Conservation (phyloP, 164 flowering plant species). For the Cinnamomum micranthum region DNA sequence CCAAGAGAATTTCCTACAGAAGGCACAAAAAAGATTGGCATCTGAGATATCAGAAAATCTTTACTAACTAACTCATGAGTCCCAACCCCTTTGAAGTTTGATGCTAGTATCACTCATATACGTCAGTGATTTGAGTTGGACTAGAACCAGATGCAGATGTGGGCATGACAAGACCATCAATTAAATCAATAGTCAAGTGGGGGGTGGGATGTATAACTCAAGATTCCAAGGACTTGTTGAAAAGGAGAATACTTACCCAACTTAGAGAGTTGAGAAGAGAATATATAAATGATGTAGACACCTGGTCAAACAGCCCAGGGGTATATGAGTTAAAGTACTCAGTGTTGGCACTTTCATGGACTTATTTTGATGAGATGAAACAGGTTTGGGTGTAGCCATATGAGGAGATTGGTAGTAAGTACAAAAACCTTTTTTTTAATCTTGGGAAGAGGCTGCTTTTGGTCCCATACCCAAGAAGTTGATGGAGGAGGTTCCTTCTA, state of each 20-base stretch:
- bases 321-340: constrained; percentile 1
- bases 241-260: constrained; percentile 1
- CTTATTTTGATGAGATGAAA: not conserved
- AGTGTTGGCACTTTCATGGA: constrained; percentile 9
- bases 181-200: not conserved
- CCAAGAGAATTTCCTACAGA: not conserved
- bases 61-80: too few relatives aligned
- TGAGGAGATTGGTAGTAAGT: not conserved
- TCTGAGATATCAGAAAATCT: not conserved
- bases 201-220: not conserved
- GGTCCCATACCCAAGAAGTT: not conserved
- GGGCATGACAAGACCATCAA: not conserved
- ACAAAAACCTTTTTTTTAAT: not conserved
- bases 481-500: not conserved
- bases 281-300: constrained; percentile 10
- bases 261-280: not conserved
- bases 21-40: not conserved
- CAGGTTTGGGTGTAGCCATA: not conserved
- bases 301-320: not conserved
- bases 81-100: too few relatives aligned
- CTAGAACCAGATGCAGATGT: constrained; percentile 8
- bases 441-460: not conserved
- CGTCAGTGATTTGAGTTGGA: not conserved
- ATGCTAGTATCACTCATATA: too few relatives aligned
- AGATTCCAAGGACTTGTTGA: not conserved